Evolutionary conservation across 1,284 basidiomycete species (phyloP).

Genomic region (Cutaneotrichosporon sp.): DNA sequence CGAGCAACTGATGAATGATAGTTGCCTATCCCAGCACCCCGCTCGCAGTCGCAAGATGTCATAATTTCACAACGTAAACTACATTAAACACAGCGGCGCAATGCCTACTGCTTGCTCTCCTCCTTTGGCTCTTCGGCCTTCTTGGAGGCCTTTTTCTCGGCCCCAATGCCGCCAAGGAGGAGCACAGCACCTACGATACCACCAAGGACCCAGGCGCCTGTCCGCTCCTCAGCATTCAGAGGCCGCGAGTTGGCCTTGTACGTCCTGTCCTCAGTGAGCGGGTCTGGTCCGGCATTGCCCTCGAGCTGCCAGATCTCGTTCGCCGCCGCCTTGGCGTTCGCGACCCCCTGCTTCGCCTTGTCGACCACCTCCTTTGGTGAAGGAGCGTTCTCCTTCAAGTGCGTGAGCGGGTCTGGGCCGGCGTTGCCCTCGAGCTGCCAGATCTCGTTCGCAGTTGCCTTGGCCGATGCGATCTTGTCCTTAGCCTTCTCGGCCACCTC

Average conservation of each 20-base stretch:
- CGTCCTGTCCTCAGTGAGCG: not conserved
- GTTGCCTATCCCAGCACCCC: too few relatives aligned
- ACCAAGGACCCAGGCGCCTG: conserved; percentile 56
- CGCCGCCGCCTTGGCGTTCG: not conserved
- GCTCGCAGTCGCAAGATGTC: too few relatives aligned
- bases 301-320: conserved; percentile 7
- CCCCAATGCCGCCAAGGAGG: conserved; percentile 47
- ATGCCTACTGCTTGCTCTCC: not conserved
- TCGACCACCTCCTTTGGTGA: not conserved
- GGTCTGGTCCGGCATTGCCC: too few relatives aligned
- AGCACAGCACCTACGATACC: conserved; percentile 57
- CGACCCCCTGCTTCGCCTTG: not conserved
- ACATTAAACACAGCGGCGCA: too few relatives aligned
- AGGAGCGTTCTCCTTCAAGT: too few relatives aligned
- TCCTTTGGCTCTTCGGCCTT: not conserved
- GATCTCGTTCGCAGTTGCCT: conserved; percentile 2
- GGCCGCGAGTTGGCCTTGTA: conserved; percentile 49
- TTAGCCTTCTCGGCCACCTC: not conserved
- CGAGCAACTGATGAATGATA: too few relatives aligned
- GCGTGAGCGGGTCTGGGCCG: too few relatives aligned
- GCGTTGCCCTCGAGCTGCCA: too few relatives aligned
- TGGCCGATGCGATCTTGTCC: not conserved
- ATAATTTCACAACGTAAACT: too few relatives aligned
- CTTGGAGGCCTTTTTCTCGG: conserved; percentile 1
- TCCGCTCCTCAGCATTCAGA: conserved; percentile 55